A percentile compares a stretch with the other conserved stretches of the same genome.
Evolutionary conservation across 345 rosid genomes (phyloP).

Genomic region (Linum trigynum): DNA sequence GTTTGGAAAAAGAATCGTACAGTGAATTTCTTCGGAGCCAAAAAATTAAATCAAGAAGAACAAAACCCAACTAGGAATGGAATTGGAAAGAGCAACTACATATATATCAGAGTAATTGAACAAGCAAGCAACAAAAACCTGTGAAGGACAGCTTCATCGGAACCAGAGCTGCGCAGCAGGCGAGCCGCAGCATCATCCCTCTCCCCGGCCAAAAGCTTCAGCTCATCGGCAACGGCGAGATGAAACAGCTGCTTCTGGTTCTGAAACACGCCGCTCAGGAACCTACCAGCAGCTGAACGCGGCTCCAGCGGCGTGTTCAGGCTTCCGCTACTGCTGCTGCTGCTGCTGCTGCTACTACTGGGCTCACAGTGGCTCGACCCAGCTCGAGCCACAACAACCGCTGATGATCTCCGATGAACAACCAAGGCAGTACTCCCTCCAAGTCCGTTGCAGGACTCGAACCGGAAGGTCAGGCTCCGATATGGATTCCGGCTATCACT

Average conservation of each 20-base stretch:
- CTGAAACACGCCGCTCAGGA: conserved; percentile 56
- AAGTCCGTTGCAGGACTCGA: not conserved
- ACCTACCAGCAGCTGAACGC: conserved; percentile 58
- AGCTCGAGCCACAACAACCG: conserved; percentile 33
- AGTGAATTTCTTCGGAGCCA: too few species aligned
- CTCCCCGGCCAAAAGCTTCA: conserved; percentile 53
- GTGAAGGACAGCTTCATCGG: conserved; percentile 72
- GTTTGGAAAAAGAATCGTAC: too few species aligned
- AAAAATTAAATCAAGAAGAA: too few species aligned
- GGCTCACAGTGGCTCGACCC: conserved; percentile 74
- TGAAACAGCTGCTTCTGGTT: conserved; percentile 70
- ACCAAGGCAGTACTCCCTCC: not conserved
- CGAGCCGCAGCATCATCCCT: conserved; percentile 53
- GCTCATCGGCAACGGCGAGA: conserved; percentile 63
- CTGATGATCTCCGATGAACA: not conserved
- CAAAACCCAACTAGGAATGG: too few species aligned
- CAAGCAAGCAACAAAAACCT: conserved; percentile 33
- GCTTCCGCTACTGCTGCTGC: conserved; percentile 33
- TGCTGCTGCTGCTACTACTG: conserved; percentile 7
- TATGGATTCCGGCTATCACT: not conserved
- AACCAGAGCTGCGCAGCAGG: conserved; percentile 48
- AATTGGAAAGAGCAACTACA: too few species aligned
- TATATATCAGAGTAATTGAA: too few species aligned
- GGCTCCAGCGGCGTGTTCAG: conserved; percentile 81
- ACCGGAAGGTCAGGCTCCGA: not conserved